A percentile compares a stretch with the other conserved stretches of the same genome.
Conservation (phyloP, 495 filamentous ascomycete species). For the Trichocladium antarcticum region DNA sequence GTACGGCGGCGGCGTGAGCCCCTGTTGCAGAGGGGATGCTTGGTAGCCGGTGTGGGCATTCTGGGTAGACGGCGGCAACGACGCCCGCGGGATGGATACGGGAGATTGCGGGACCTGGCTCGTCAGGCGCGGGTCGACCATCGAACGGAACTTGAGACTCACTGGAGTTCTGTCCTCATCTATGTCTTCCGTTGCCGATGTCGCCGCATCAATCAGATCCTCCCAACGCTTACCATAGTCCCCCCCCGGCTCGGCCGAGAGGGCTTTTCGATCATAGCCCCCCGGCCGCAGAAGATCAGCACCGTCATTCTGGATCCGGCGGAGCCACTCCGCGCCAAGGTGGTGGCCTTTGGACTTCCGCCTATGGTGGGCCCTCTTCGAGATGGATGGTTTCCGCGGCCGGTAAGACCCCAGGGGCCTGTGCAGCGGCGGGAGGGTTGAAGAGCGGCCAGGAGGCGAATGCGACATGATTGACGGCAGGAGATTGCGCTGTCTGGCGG, state of each 20-base stretch:
- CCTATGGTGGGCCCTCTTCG: slow-evolving; percentile 67
- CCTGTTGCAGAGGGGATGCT: slow-evolving; percentile 75
- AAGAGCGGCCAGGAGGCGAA: slow-evolving; percentile 77
- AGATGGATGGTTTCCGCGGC: slow-evolving; percentile 74
- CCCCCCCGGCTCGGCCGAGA: slow-evolving; percentile 69
- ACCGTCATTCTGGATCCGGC: slow-evolving; percentile 38
- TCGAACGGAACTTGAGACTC: slow-evolving; percentile 34
- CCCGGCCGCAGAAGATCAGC: slow-evolving; percentile 49
- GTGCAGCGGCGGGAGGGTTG: slow-evolving; percentile 73
- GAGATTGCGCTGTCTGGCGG: slow-evolving; percentile 53
- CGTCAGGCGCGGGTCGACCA: slow-evolving; percentile 31
- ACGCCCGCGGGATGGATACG: slow-evolving; percentile 58
- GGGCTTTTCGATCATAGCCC: slow-evolving; percentile 65
- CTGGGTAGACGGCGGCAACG: slow-evolving; percentile 59
- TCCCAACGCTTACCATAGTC: slow-evolving; percentile 85
- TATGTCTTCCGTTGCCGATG: slow-evolving; percentile 85
- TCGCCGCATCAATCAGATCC: slow-evolving; percentile 76
- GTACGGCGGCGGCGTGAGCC: slow-evolving; percentile 71
- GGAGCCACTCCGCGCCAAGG: slow-evolving; percentile 36
- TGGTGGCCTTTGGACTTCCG: slow-evolving; percentile 52
- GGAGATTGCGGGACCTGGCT: slow-evolving; percentile 57
- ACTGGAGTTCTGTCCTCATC: slow-evolving; percentile 75
- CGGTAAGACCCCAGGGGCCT: slow-evolving; percentile 49
- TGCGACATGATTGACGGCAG: slow-evolving; percentile 69
- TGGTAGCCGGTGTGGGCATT: slow-evolving; percentile 62